Evolutionary conservation across 306 rosid genomes (phyloP).

Genomic region (Malus orientalis): DNA sequence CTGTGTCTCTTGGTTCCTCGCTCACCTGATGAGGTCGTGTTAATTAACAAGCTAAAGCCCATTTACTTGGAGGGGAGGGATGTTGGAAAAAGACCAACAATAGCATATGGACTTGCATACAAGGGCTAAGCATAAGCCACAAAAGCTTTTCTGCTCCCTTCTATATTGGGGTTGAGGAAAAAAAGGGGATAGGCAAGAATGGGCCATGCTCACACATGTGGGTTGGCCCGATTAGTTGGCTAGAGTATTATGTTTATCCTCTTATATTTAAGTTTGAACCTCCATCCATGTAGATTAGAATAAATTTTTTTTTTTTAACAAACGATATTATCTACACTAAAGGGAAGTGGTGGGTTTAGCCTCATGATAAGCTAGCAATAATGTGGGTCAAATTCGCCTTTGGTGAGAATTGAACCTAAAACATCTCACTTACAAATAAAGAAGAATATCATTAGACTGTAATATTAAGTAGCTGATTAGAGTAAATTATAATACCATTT

Average conservation of each 20-base stretch:
- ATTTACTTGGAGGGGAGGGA: background rate
- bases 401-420: too few relatives aligned
- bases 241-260: too few relatives aligned
- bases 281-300: too few relatives aligned
- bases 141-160: background rate
- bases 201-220: background rate
- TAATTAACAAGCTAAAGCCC: background rate
- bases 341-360: too few relatives aligned
- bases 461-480: too few relatives aligned
- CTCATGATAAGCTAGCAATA: too few relatives aligned
- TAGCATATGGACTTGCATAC: background rate
- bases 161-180: background rate
- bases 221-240: background rate
- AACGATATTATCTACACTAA: too few relatives aligned
- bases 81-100: background rate
- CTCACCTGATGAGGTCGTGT: background rate
- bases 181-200: background rate
- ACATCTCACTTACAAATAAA: too few relatives aligned
- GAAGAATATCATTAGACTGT: too few relatives aligned
- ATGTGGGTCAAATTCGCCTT: too few relatives aligned
- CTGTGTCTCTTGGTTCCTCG: background rate
- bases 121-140: background rate
- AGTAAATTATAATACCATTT: too few relatives aligned
- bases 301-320: too few relatives aligned
- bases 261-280: background rate